phyloP scores from a whole-genome alignment of 140 eudicot genomes.

The Bidens hawaiensis region DNA sequence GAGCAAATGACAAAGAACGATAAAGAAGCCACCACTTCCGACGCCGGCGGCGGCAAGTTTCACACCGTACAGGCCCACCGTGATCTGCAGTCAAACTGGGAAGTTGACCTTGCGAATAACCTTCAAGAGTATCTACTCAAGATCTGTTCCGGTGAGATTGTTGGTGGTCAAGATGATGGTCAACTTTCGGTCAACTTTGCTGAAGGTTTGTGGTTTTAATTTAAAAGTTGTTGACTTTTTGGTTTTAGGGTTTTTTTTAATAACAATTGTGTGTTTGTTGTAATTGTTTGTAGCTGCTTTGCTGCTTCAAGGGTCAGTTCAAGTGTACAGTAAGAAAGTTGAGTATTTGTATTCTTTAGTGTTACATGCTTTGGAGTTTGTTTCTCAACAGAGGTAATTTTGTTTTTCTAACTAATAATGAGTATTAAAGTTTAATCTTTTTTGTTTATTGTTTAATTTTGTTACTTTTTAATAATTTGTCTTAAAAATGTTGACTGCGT shows the following conservation, averaged over 20 bases:
- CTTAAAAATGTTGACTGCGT: not conserved
- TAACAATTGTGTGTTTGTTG: constrained; percentile 13
- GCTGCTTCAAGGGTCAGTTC: constrained; percentile 87
- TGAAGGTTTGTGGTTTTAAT: constrained; percentile 48
- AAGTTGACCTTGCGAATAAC: constrained; percentile 81
- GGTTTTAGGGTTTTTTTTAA: constrained; percentile 13
- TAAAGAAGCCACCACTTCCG: constrained; percentile 41
- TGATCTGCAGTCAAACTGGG: constrained; percentile 87
- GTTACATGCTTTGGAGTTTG: constrained; percentile 79
- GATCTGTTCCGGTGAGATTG: constrained; percentile 83
- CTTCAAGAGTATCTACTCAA: constrained; percentile 79
- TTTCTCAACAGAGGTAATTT: constrained; percentile 74
- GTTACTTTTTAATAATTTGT: not conserved
- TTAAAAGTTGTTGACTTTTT: not conserved
- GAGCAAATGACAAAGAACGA: constrained; percentile 40
- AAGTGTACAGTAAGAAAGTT: constrained; percentile 89
- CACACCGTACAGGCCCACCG: constrained; percentile 76
- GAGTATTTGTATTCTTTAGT: constrained; percentile 89
- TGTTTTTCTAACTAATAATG: no score
- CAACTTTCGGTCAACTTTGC: constrained; percentile 67
- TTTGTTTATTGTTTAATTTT: no score
- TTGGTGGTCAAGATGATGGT: constrained; percentile 38
- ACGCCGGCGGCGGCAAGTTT: constrained; percentile 30
- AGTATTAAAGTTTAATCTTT: no score
- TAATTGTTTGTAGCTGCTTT: constrained; percentile 81